Evolutionary conservation across 441 rosid genomes (phyloP), one percentile per base, ranked within the genome.

Genomic region (Macaranga tanarius): DNA sequence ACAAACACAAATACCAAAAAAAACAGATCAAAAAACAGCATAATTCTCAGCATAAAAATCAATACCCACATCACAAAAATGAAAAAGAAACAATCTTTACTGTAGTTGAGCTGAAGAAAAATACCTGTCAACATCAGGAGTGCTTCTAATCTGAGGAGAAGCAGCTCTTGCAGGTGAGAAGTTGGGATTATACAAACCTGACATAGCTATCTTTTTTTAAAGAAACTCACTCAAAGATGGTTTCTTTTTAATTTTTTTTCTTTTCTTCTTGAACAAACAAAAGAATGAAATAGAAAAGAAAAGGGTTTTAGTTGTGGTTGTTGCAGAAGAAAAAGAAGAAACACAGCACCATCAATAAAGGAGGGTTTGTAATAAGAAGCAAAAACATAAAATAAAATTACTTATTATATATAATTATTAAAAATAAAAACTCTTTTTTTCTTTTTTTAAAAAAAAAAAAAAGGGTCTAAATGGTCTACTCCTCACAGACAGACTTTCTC

Each of bases 81-180:
- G 20, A 15, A 4, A 71, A 70, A 50, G 48, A 7, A 16, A 2
- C 19, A 6, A 16, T 7, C 2, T 23, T 69, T 4, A 8, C 2
- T 19, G 15, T 40, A 38, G 10, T 23, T 16, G 17, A 3, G 5
- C 23, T 7, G 1, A 22, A 58, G 62, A 0, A 65, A 65, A 50
- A 38, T 71, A 90, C 97, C 99, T 87, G 85, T 92, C 97, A 76
- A 87, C 88, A 85, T 94, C 97, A 65, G 95, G 89, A 59, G 89
- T 65, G 88, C 85, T 88, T 86, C 95, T 87, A 86, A 92, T 89
- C 87, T 88, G 99, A 5, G 99, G 99, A 82, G 99, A 94, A 79
- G 93, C 95, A 79, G 94, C 94, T 83, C 99, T 84, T 68, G 93
- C 95, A 69, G 97, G 99, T 63, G 99, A 94, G 85, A 86, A 94